These are phyloP conservation scores for Cordyceps javanica DNA, from an alignment of 2,329 filamentous ascomycete genomes.

Conservation along the genomic window DNA sequence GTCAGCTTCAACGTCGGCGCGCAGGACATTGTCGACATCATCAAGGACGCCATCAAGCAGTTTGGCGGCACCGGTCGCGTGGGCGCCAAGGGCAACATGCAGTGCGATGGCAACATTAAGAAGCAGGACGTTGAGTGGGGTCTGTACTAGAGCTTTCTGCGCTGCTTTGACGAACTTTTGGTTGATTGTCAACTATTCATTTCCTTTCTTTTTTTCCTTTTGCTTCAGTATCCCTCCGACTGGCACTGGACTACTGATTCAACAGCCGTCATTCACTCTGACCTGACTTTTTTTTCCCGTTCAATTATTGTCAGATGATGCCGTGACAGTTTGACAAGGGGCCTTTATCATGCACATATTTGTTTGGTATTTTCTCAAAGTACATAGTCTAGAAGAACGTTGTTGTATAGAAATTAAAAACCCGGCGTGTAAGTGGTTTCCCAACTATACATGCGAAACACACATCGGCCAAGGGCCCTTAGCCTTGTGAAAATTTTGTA, in stretches of 20 bases:
- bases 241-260: not conserved
- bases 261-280: not conserved
- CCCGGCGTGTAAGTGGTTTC: not conserved
- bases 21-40: conserved; percentile 31
- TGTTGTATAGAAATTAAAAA: too few relatives aligned
- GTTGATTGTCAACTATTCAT: too few relatives aligned
- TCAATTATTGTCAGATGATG: not conserved
- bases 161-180: too few relatives aligned
- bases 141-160: conserved; percentile 16
- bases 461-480: too few relatives aligned
- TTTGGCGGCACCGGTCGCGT: conserved; percentile 26
- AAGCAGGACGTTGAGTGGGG: conserved; percentile 20
- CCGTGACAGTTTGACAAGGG: not conserved
- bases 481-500: too few relatives aligned
- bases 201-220: too few relatives aligned
- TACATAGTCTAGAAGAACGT: not conserved
- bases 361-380: not conserved
- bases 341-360: not conserved
- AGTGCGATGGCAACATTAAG: conserved; percentile 20
- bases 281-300: not conserved
- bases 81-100: conserved; percentile 28
- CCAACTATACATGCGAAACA: too few relatives aligned
- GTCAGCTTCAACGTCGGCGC: conserved; percentile 25
- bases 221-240: too few relatives aligned
- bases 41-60: conserved; percentile 23